Evolutionary conservation across 108 stramenopile species (phyloP).

Genomic region (Cyclotella atomus): DNA sequence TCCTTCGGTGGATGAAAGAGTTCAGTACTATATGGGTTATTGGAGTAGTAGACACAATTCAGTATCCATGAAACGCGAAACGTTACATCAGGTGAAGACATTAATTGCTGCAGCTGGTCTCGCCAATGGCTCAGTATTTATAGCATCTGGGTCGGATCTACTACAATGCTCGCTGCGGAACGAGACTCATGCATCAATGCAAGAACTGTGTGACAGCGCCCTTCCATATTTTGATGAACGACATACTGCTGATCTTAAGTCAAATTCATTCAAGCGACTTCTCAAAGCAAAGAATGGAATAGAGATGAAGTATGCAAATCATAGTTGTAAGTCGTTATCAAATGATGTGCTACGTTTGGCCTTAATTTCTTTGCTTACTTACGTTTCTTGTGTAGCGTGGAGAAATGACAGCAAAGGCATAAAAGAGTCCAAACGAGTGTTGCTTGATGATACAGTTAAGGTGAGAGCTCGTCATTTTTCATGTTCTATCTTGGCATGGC

Average conservation of each 20-base stretch:
- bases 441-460: constrained; percentile 44
- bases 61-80: constrained; percentile 30
- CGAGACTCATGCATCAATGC: constrained; percentile 22
- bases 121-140: constrained; percentile 19
- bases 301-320: constrained; percentile 18
- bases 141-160: constrained; percentile 36
- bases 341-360: background rate
- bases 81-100: background rate
- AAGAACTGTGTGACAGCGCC: constrained; percentile 27
- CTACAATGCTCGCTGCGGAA: constrained; percentile 21
- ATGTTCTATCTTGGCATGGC: background rate
- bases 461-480: background rate
- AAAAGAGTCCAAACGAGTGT: constrained; percentile 43
- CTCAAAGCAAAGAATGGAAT: constrained; percentile 23
- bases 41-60: constrained; percentile 52
- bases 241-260: constrained; percentile 46
- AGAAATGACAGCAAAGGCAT: constrained; percentile 1
- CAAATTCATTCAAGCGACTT: constrained; percentile 45
- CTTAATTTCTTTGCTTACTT: background rate
- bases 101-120: constrained; percentile 4
- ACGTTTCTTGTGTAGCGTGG: constrained; percentile 6
- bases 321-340: constrained; percentile 19
- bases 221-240: constrained; percentile 41
- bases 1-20: constrained; percentile 72
- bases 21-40: constrained; percentile 69